Conservation (phyloP, 768 basidiomycete species). For the Kwoniella sp. region DNA sequence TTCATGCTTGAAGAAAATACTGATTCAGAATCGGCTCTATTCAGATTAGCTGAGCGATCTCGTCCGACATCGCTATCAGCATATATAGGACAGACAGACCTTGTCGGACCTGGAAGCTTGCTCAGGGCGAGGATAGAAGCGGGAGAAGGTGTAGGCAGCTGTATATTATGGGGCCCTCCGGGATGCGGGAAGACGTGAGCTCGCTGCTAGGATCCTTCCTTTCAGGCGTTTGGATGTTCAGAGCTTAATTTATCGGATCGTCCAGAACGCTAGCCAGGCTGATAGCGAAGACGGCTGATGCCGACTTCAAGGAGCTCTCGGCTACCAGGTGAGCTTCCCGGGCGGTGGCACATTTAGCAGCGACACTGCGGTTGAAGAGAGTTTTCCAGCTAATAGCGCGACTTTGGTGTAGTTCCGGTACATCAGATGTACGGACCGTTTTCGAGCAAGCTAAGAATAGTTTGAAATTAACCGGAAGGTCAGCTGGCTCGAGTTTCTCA, state of each 20-base stretch:
- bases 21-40: no score
- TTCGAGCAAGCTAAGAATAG: conserved; percentile 74
- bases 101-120: conserved; percentile 64
- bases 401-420: conserved; percentile 51
- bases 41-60: conserved; percentile 72
- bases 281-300: conserved; percentile 64
- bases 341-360: conserved; percentile 54
- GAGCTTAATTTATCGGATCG: conserved; percentile 43
- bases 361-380: conserved; percentile 1
- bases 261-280: conserved; percentile 68
- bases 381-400: no score
- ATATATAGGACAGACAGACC: conserved; percentile 71
- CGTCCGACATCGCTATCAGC: conserved; percentile 67
- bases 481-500: no score
- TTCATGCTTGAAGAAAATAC: no score
- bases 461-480: conserved; percentile 67
- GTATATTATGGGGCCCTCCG: conserved; percentile 55
- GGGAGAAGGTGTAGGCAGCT: conserved; percentile 60
- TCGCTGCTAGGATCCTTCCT: neutral
- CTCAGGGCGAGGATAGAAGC: conserved; percentile 63
- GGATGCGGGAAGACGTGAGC: conserved; percentile 56
- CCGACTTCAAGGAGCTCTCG: conserved; percentile 73
- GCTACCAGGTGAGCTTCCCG: conserved; percentile 61
- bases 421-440: conserved; percentile 70
- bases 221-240: neutral